Evolutionary conservation across 2,329 filamentous ascomycete species (phyloP).

Genomic region (Cladophialophora carrionii): DNA sequence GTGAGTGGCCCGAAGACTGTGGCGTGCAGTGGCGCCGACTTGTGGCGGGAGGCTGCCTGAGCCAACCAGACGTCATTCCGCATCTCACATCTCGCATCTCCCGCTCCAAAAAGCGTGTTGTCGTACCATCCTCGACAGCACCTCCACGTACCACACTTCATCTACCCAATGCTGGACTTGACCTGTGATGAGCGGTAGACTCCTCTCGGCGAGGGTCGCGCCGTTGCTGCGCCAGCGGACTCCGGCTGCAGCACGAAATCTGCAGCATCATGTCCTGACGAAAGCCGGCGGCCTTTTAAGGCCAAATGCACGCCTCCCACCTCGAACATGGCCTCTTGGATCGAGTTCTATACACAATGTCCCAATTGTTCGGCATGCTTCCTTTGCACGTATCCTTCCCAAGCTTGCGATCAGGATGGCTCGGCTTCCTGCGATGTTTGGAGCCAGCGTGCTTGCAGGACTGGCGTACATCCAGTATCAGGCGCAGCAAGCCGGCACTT

Average conservation of each 20-base stretch:
- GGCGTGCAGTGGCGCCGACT: background rate
- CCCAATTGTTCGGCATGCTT: conserved; percentile 65
- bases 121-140: conserved; percentile 5
- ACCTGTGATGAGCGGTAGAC: conserved; percentile 68
- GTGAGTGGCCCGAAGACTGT: background rate
- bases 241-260: conserved; percentile 58
- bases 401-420: conserved; percentile 89
- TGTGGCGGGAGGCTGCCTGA: conserved; percentile 2
- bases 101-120: conserved; percentile 12
- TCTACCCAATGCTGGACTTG: conserved; percentile 27
- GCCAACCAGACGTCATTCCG: conserved; percentile 27
- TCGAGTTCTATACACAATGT: conserved; percentile 81
- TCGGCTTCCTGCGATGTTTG: conserved; percentile 86
- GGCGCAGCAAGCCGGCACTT: conserved; percentile 79
- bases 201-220: conserved; percentile 72
- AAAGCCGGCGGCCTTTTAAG: conserved; percentile 71
- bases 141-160: conserved; percentile 2
- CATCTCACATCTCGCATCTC: conserved; percentile 20
- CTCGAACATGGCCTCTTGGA: conserved; percentile 73
- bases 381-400: conserved; percentile 72
- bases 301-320: conserved; percentile 65
- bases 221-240: conserved; percentile 63
- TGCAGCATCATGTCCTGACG: conserved; percentile 60
- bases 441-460: conserved; percentile 81
- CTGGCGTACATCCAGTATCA: conserved; percentile 96